Conservation (phyloP, 2,329 filamentous ascomycete species). For the Pseudogymnoascus sp. region DNA sequence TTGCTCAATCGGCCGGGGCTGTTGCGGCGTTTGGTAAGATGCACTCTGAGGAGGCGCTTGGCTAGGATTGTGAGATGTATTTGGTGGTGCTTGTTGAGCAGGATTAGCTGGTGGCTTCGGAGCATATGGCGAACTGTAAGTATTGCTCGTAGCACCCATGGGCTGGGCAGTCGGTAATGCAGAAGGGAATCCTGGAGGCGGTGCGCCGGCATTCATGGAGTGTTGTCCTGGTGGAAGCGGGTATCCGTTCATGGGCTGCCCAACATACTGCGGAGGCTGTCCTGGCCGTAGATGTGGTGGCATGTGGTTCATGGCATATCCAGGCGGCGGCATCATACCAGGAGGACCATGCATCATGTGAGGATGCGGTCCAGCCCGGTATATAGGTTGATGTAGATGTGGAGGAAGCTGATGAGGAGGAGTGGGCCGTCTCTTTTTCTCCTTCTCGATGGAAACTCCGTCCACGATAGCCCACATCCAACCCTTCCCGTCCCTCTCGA, state of each 20-base stretch:
- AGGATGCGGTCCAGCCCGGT: constrained; percentile 19
- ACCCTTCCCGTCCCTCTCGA: constrained; percentile 45
- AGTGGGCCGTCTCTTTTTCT: constrained; percentile 38
- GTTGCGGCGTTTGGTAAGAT: constrained; percentile 9
- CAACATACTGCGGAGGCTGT: constrained; percentile 19
- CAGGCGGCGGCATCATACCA: constrained; percentile 20
- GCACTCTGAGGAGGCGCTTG: constrained; percentile 2
- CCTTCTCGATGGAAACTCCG: constrained; percentile 46
- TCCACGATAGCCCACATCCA: constrained; percentile 47
- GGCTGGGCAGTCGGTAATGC: constrained; percentile 17
- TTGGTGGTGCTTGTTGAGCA: constrained; percentile 10
- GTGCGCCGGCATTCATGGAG: constrained; percentile 13
- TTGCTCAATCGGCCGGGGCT: constrained; percentile 12
- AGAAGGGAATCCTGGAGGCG: constrained; percentile 12
- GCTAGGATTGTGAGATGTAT: constrained; percentile 8
- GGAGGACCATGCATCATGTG: constrained; percentile 17
- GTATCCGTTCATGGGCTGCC: constrained; percentile 16
- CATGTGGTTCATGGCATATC: constrained; percentile 18
- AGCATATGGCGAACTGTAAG: constrained; percentile 29
- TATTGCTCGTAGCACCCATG: constrained; percentile 13
- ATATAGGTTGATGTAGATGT: constrained; percentile 23
- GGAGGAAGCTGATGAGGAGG: constrained; percentile 31
- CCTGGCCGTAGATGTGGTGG: constrained; percentile 19
- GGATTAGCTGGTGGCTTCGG: constrained; percentile 20
- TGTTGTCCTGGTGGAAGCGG: constrained; percentile 12